Percentiles rank a stretch among this genome's conserved stretches.
phyloP scores from a whole-genome alignment of 352 stramenopile species.

The Thalassiosira hispida region DNA sequence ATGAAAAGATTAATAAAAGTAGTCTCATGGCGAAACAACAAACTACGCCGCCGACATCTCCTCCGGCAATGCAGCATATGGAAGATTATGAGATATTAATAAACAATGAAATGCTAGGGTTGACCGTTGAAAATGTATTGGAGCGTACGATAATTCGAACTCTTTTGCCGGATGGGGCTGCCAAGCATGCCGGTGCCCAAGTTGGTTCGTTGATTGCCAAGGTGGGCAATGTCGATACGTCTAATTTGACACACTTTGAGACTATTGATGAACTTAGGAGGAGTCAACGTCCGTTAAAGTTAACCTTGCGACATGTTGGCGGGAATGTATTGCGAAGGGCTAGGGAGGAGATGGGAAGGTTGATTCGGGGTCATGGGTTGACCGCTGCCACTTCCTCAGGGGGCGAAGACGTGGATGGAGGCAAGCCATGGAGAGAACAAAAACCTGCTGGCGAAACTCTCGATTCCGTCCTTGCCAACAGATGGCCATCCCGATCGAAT shows the following conservation, averaged over 20 bases:
- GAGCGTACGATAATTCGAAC: constrained; percentile 86
- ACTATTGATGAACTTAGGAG: constrained; percentile 83
- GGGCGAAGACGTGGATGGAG: background rate
- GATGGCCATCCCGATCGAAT: constrained; percentile 29
- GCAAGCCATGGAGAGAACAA: constrained; percentile 21
- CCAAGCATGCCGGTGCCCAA: constrained; percentile 79
- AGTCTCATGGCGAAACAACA: no score
- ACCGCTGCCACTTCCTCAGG: background rate
- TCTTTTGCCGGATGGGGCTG: constrained; percentile 76
- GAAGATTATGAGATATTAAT: constrained; percentile 81
- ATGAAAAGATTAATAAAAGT: background rate
- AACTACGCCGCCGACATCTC: background rate
- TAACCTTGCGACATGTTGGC: constrained; percentile 72
- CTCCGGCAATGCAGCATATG: background rate
- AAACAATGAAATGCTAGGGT: constrained; percentile 84
- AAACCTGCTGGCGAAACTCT: constrained; percentile 29
- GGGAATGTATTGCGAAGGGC: constrained; percentile 66
- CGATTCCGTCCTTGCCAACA: constrained; percentile 43
- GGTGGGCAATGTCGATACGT: constrained; percentile 79
- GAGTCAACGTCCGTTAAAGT: constrained; percentile 73
- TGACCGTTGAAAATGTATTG: constrained; percentile 88
- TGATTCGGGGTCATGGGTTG: constrained; percentile 77
- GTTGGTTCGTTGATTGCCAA: constrained; percentile 84
- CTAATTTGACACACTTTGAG: constrained; percentile 84
- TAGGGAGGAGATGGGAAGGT: constrained; percentile 78